These are phyloP conservation scores for Cystobasidium tubakii DNA, from an alignment of 768 basidiomycete genomes.

Conservation along the genomic window DNA sequence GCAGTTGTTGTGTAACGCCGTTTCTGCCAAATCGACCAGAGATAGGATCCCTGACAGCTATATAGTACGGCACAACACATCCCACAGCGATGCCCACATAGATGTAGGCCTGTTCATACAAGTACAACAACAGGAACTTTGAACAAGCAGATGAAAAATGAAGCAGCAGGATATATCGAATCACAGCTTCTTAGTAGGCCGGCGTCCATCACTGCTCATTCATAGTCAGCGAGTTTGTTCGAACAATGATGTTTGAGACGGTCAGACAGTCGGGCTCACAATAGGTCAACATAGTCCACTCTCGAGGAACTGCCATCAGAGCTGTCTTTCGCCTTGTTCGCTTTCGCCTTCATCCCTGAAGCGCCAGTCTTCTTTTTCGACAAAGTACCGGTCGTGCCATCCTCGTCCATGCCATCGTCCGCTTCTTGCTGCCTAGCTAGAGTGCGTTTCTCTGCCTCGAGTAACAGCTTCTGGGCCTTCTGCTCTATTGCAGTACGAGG, in stretches of 20 bases:
- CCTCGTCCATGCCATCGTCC: constrained; percentile 28
- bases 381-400: background rate
- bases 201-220: constrained; percentile 10
- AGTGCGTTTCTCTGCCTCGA: constrained; percentile 32
- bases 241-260: background rate
- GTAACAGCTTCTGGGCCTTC: constrained; percentile 19
- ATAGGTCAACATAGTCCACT: constrained; percentile 24
- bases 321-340: background rate
- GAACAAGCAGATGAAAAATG: too few relatives aligned
- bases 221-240: background rate
- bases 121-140: constrained; percentile 10
- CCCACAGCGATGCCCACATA: too few relatives aligned
- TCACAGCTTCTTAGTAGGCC: background rate
- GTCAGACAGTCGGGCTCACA: background rate
- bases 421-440: background rate
- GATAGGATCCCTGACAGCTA: too few relatives aligned
- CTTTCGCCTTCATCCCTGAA: constrained; percentile 25
- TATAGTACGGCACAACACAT: too few relatives aligned
- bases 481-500: background rate
- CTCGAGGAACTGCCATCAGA: background rate
- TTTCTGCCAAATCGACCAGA: too few relatives aligned
- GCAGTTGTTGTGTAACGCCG: too few relatives aligned
- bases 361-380: constrained; percentile 19
- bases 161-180: too few relatives aligned
- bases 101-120: background rate